Conservation (phyloP, 352 stramenopile species). For the Phytophthora parvispora region DNA sequence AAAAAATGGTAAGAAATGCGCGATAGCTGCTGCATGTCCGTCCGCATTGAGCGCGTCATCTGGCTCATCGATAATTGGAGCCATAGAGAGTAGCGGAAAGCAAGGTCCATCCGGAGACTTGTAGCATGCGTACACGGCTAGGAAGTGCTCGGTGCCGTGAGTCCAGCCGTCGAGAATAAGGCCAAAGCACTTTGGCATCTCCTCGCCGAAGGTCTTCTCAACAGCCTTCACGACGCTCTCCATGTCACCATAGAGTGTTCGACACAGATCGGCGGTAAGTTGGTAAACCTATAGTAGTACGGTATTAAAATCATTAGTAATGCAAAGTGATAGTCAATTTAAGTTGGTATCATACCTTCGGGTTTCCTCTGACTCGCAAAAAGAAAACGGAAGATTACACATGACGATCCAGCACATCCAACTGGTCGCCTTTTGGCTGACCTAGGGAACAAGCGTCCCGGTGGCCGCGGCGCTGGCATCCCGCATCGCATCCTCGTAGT, state of each 20-base stretch:
- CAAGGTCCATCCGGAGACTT: background rate
- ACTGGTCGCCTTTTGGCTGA: too few species aligned
- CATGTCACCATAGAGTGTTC: background rate
- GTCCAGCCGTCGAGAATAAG: constrained; percentile 6
- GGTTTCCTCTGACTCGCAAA: too few species aligned
- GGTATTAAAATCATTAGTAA: background rate
- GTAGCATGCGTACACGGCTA: background rate
- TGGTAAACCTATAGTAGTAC: background rate
- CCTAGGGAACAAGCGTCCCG: too few species aligned
- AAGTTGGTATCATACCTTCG: background rate
- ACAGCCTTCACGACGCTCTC: background rate
- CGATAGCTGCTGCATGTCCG: background rate
- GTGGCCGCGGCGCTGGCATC: too few species aligned
- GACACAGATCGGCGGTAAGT: background rate
- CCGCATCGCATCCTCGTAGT: constrained; percentile 1
- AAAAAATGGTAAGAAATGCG: constrained; percentile 7
- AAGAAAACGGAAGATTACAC: too few species aligned
- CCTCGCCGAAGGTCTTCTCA: background rate
- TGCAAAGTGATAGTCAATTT: background rate
- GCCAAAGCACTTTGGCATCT: background rate
- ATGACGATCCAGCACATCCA: too few species aligned
- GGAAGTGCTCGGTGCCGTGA: constrained; percentile 4
- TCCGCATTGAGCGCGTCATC: background rate
- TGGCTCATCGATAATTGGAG: background rate
- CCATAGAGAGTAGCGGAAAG: background rate